These are phyloP conservation scores for Lactifluus echinatus DNA, from an alignment of 768 basidiomycete genomes.

Conservation along the genomic window DNA sequence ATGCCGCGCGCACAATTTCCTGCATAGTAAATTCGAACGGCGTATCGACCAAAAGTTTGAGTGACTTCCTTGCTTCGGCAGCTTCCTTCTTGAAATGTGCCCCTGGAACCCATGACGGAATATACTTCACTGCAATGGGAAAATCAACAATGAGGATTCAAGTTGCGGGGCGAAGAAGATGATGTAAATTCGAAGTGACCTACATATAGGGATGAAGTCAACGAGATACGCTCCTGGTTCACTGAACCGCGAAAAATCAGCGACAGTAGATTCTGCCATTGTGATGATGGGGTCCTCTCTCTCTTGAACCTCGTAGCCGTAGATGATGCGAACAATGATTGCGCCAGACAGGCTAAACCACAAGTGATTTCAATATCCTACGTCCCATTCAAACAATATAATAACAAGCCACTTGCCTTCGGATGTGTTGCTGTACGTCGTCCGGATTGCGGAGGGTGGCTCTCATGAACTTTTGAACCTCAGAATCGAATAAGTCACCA, in stretches of 20 bases:
- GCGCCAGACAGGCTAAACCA: no score
- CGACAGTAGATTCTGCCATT: background rate
- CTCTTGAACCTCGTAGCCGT: no score
- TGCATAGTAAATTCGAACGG: constrained; percentile 2
- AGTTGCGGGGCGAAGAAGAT: background rate
- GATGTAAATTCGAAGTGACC: no score
- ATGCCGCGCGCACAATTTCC: background rate
- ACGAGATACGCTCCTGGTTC: no score
- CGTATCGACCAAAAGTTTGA: background rate
- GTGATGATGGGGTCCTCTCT: background rate
- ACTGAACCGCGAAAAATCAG: background rate
- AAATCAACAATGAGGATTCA: background rate
- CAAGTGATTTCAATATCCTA: background rate
- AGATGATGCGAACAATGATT: no score
- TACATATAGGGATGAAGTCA: background rate
- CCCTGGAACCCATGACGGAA: background rate
- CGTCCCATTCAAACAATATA: no score
- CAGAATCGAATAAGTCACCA: background rate
- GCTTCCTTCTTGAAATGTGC: background rate
- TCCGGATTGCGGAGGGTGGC: background rate
- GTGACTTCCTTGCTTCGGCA: background rate
- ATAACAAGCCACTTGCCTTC: background rate
- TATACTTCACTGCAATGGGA: background rate
- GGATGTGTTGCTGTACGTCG: background rate
- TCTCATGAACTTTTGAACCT: background rate